A percentile compares a stretch with the other conserved stretches of the same genome.
phyloP scores from a whole-genome alignment of 352 stramenopile genomes.

The Pythium rishiriense region DNA sequence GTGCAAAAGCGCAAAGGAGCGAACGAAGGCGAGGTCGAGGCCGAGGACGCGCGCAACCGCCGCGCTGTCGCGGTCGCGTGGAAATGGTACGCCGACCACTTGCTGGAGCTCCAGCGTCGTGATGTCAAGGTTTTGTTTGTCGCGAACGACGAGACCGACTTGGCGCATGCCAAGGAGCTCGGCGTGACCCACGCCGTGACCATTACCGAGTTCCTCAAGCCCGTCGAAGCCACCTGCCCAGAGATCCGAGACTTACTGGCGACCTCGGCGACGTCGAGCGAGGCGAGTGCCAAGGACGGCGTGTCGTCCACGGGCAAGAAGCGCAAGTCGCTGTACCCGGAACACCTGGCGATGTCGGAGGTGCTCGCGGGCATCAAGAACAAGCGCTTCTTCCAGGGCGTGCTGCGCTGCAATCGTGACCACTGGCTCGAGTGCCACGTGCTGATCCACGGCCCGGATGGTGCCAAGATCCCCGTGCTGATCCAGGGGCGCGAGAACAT shows the following conservation, averaged over 20 bases:
- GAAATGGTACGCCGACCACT: slow-evolving; percentile 72
- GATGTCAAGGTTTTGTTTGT: slow-evolving; percentile 59
- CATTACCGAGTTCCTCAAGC: slow-evolving; percentile 61
- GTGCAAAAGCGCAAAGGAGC: slow-evolving; percentile 50
- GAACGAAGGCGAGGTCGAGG: slow-evolving; percentile 34
- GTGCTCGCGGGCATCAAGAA: slow-evolving; percentile 86
- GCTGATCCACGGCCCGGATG: slow-evolving; percentile 67
- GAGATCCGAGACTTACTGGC: slow-evolving; percentile 67
- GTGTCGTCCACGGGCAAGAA: slow-evolving; percentile 34
- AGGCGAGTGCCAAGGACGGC: slow-evolving; percentile 3
- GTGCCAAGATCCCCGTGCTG: slow-evolving; percentile 67
- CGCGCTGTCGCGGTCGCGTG: slow-evolving; percentile 80
- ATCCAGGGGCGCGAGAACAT: slow-evolving; percentile 86
- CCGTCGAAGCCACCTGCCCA: slow-evolving; percentile 41
- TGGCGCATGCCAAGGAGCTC: slow-evolving; percentile 41
- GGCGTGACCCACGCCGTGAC: slow-evolving; percentile 56
- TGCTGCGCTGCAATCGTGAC: slow-evolving; percentile 85
- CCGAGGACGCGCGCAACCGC: slow-evolving; percentile 83
- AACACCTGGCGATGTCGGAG: slow-evolving; percentile 76
- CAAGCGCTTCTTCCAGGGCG: slow-evolving; percentile 88
- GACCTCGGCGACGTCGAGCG: slow-evolving; percentile 27
- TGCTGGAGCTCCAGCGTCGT: slow-evolving; percentile 50
- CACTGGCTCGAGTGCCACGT: slow-evolving; percentile 83
- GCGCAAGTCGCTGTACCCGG: slow-evolving; percentile 66
- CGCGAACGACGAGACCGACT: slow-evolving; percentile 65